phyloP scores from a whole-genome alignment of 306 rosid genomes.

The Rubus parviflorus region DNA sequence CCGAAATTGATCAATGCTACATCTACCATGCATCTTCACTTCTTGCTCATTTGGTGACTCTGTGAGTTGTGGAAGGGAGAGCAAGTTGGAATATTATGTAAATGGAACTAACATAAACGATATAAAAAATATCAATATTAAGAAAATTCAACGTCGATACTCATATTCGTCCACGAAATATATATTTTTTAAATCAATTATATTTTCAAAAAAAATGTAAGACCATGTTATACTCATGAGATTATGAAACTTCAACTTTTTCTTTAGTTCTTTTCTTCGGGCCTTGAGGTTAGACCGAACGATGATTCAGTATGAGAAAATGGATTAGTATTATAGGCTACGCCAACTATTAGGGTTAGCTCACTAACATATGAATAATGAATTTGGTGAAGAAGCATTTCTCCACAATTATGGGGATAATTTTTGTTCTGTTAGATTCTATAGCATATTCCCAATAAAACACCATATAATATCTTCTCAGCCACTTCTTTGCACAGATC shows the following conservation, averaged over 20 bases:
- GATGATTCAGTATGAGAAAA: too few species aligned
- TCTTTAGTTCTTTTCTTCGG: too few species aligned
- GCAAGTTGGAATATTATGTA: neutral
- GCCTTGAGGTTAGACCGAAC: too few species aligned
- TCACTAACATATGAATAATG: neutral
- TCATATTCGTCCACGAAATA: too few species aligned
- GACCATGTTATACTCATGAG: too few species aligned
- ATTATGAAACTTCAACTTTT: too few species aligned
- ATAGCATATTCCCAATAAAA: constrained; percentile 1
- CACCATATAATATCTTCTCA: neutral
- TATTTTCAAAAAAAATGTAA: too few species aligned
- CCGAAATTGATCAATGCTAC: neutral
- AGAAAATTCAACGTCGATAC: too few species aligned
- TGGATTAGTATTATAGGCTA: too few species aligned
- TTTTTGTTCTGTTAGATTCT: neutral
- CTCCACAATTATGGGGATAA: neutral
- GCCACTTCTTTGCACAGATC: neutral
- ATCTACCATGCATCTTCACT: neutral
- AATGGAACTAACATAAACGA: neutral
- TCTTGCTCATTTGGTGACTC: neutral
- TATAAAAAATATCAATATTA: too few species aligned
- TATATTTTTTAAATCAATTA: too few species aligned
- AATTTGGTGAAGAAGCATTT: neutral
- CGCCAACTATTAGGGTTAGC: too few species aligned
- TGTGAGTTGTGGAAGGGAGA: neutral